Base-by-base conservation (phyloP, 768 basidiomycete genomes). In the Psilocybe azurescens region DNA sequence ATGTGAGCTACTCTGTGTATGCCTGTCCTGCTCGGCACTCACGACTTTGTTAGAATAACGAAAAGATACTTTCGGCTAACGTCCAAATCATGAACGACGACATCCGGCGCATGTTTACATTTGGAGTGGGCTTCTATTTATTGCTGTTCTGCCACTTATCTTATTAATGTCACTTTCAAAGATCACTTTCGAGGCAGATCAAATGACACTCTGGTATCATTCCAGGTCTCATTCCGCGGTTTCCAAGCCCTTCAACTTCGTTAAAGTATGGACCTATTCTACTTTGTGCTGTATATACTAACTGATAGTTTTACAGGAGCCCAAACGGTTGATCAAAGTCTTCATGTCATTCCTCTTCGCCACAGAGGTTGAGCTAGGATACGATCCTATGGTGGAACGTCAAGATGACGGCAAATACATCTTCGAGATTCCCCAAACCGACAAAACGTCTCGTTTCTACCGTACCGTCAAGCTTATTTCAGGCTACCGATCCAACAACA, bases 401-500 rank as follows among this genome's bases (percentile, higher is more conserved):
- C 24, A 56, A 30, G 16, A 30, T 2, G 49, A 33, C 38, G 51
- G 32, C 38, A 30, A 51, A 24, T 64, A 64, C 54, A 56, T 41
- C 9, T 67, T 47, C 57, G 39, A 55, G 39, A 57, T 67, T 48
- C 63, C 53, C 18, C 38, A 39, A 39, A 11, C 18, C 10, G 41
- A 48, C 48, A 36, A 38, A n/a, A 3, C 24, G 2, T 29, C 33
- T 32, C 60, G 58, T 18, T 64, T 62, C 55, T 67, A 59, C 58
- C 60, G 55, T 47, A 67, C 63, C 29, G 32, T 55, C 20, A 44
- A 49, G 30, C 20, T 50, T 14, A 39, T 64, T 13, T 64, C 63
- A 20, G 48, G 56, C 18, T 64, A 64, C 32, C 48, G 60, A 13
- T 57, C 63, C 4, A 59, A 53, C 54, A 55, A 56, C 39, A 63